Base-by-base conservation (phyloP, 2,329 filamentous ascomycete species). In the Alternaria ethzedia region DNA sequence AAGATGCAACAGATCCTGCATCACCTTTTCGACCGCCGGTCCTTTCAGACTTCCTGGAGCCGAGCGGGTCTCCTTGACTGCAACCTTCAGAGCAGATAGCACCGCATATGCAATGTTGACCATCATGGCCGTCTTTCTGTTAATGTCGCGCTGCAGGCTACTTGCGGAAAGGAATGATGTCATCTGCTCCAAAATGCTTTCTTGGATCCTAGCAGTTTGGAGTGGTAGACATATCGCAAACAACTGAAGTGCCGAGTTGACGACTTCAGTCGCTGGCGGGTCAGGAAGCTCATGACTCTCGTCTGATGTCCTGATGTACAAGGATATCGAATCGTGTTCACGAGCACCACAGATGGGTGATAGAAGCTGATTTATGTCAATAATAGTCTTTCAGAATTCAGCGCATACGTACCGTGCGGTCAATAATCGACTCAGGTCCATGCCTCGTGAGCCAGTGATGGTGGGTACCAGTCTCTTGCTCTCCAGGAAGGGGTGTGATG, bases 161-260 rank as follows among this genome's bases (percentile, higher is more conserved):
- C 89, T 88, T 2, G 94, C 91, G 1, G 93, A 91, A n/a, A 96
- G 84, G 74, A 96, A 97, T 0, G 93, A 96, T 15, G 92, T 91
- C 51, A 98, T 90, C 76, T 99, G 96, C 79, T 99, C 96, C 10
- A 99, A 83, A 51, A 97, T 93, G 75, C 95, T 97, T 79, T 99
- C 96, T 75, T 99, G 96, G 3, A 99, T 92, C 75, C 95, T 97
- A 5, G 93, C 86, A 0, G 92, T 91, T 49, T 97, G 96, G 10
- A 97, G 84, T 3, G 96, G 94, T 61, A 99, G 90, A 43, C 93
- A 92, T 57, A 97, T 92, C 2, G 94, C 93, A 77, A 99, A 99
- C 0, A 98, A 84, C 66, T 96, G 91, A 59, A 99, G 96, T 1
- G 96, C 94, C 74, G 95, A 89, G 75, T 99, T 97, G 64, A 98